Evolutionary conservation across 2,329 filamentous ascomycete genomes (phyloP).

Genomic region (Aspergillus chevalieri): DNA sequence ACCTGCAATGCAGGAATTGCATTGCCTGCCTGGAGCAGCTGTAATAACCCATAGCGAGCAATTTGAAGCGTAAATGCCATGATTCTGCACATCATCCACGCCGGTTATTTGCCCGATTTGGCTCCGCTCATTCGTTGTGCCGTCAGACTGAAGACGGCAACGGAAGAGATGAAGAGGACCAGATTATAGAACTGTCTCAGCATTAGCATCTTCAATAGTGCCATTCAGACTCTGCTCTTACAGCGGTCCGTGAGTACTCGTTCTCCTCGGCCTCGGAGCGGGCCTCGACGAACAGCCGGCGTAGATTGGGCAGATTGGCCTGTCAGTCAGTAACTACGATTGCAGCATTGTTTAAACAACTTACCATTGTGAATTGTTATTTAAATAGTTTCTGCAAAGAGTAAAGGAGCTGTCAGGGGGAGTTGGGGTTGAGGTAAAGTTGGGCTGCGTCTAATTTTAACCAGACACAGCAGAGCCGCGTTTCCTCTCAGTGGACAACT

Average conservation of each 20-base stretch:
- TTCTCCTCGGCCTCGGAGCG: constrained; percentile 90
- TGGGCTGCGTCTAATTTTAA: too few relatives aligned
- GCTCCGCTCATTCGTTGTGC: constrained; percentile 70
- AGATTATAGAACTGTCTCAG: constrained; percentile 78
- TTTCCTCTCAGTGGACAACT: constrained; percentile 25
- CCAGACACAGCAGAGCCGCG: constrained; percentile 9
- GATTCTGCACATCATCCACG: neutral
- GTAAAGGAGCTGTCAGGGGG: too few relatives aligned
- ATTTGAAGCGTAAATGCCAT: constrained; percentile 2
- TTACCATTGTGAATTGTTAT: neutral
- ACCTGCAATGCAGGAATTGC: neutral
- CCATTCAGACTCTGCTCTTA: constrained; percentile 36
- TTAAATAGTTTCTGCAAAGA: too few relatives aligned
- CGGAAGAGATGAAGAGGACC: constrained; percentile 91
- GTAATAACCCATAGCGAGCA: constrained; percentile 5
- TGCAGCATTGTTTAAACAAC: neutral
- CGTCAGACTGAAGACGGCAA: constrained; percentile 87
- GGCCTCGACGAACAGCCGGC: constrained; percentile 90
- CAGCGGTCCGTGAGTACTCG: constrained; percentile 86
- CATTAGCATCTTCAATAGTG: neutral
- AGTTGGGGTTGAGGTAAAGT: too few relatives aligned
- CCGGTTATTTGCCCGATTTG: constrained; percentile 30
- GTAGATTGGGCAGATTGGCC: constrained; percentile 74
- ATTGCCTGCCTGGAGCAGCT: constrained; percentile 7
- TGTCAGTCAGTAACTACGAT: constrained; percentile 7